Conservation (phyloP, 169 alveolate species). For the Plasmodium falciparum region DNA sequence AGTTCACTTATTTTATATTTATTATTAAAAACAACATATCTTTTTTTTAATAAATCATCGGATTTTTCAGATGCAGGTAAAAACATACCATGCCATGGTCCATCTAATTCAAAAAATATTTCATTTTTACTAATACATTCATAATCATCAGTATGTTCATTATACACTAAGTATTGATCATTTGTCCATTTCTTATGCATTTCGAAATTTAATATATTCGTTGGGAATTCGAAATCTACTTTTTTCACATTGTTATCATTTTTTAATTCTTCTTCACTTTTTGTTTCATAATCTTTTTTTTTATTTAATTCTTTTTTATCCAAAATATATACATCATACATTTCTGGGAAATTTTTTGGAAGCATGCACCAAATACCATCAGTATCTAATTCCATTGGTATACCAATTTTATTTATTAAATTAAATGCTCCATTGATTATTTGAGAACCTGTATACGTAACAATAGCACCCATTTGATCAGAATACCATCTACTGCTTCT, state of each 20-base stretch:
- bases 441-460: conserved; percentile 97
- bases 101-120: conserved; percentile 98
- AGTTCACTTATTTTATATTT: conserved; percentile 95
- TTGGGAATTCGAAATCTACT: conserved; percentile 91
- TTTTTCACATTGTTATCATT: conserved; percentile 54
- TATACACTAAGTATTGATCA: conserved; percentile 93
- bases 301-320: conserved; percentile 20
- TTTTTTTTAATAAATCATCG: conserved; percentile 94
- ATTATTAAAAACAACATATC: conserved; percentile 96
- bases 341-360: conserved; percentile 96
- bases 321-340: conserved; percentile 76
- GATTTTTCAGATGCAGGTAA: conserved; percentile 99
- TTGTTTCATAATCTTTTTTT: conserved; percentile 60
- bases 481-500: conserved; percentile 99
- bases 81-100: conserved; percentile 98
- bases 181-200: conserved; percentile 97
- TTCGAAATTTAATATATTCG: conserved; percentile 94
- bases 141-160: conserved; percentile 81
- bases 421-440: conserved; percentile 92
- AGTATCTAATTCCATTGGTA: conserved; percentile 99
- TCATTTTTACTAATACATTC: conserved; percentile 94
- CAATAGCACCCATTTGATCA: conserved; percentile 99
- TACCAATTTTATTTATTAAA: conserved; percentile 96
- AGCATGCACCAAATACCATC: conserved; percentile 99
- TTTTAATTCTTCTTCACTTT: conserved; percentile 51